phyloP scores from a whole-genome alignment of 306 rosid species.

The Pyrus communis region DNA sequence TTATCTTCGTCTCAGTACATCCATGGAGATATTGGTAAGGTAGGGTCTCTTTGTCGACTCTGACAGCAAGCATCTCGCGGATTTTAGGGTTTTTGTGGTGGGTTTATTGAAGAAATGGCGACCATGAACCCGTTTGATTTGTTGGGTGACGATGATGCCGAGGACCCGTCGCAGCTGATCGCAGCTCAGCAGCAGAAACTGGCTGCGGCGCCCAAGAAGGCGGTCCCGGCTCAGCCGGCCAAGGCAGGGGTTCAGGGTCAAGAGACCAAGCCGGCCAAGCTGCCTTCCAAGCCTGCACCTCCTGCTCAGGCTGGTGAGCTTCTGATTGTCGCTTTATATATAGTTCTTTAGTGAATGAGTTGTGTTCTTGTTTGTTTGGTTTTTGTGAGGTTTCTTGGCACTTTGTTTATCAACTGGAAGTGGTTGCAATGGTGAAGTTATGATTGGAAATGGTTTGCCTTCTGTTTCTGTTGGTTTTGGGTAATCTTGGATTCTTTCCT shows the following conservation, averaged over 20 bases:
- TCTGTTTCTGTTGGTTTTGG: not conserved
- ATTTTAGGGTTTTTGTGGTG: constrained; percentile 12
- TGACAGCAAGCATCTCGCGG: constrained; percentile 7
- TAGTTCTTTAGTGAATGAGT: not conserved
- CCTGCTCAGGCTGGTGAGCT: constrained; percentile 78
- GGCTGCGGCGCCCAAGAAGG: constrained; percentile 32
- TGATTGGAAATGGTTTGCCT: not conserved
- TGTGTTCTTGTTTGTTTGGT: not conserved
- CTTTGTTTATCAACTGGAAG: not conserved
- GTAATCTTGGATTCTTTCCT: not conserved
- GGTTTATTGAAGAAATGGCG: constrained; percentile 35
- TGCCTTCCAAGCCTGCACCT: constrained; percentile 79
- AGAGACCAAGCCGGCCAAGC: constrained; percentile 48
- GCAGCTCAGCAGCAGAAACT: constrained; percentile 51
- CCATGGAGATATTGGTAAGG: constrained; percentile 38
- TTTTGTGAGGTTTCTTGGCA: not conserved
- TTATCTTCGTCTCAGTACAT: not conserved
- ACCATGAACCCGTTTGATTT: constrained; percentile 83
- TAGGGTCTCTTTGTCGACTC: constrained; percentile 26
- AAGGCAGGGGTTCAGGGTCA: constrained; percentile 36
- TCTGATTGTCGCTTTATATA: not conserved
- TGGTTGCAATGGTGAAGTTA: not conserved
- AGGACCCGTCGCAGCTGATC: constrained; percentile 74
- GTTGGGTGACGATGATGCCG: constrained; percentile 81
- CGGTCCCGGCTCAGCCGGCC: constrained; percentile 11